A percentile compares a stretch with the other conserved stretches of the same genome.
Evolutionary conservation across 805 yeast genomes (phyloP).

Genomic region (Yamadazyma akitaensis): DNA sequence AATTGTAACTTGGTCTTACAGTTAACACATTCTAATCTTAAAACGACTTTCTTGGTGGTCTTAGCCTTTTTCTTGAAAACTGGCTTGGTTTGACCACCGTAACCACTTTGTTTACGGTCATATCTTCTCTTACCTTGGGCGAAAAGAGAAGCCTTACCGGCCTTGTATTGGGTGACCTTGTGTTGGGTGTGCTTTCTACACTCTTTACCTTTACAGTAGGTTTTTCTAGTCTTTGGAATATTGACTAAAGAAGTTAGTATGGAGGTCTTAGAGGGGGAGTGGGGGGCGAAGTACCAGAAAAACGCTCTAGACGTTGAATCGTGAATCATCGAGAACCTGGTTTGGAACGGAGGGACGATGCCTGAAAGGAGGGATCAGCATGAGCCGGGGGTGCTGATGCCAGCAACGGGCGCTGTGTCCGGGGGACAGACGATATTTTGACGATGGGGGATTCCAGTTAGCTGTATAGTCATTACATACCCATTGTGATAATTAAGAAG

Average conservation of each 20-base stretch:
- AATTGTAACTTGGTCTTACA: conserved; percentile 99
- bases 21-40: conserved; percentile 97
- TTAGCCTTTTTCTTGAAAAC: conserved; percentile 99
- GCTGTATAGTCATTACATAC: conserved; percentile 10
- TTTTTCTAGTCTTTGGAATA: conserved; percentile 99
- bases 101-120: conserved; percentile 99
- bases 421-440: too few species aligned
- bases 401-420: too few species aligned
- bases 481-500: conserved; percentile 14
- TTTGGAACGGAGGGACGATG: too few species aligned
- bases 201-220: conserved; percentile 99
- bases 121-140: conserved; percentile 99
- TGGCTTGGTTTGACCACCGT: conserved; percentile 99
- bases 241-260: conserved; percentile 58
- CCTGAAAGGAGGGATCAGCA: too few species aligned
- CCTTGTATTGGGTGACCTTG: conserved; percentile 99
- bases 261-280: too few species aligned
- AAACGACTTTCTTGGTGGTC: conserved; percentile 99
- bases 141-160: conserved; percentile 98
- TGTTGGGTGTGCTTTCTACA: conserved; percentile 99
- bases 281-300: too few species aligned
- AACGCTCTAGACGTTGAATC: too few species aligned
- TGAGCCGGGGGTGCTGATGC: too few species aligned
- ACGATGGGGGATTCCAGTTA: background rate
- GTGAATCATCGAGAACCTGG: too few species aligned